These are phyloP conservation scores for Bremia lactucae DNA, from an alignment of 352 stramenopile species.

Conservation along the genomic window DNA sequence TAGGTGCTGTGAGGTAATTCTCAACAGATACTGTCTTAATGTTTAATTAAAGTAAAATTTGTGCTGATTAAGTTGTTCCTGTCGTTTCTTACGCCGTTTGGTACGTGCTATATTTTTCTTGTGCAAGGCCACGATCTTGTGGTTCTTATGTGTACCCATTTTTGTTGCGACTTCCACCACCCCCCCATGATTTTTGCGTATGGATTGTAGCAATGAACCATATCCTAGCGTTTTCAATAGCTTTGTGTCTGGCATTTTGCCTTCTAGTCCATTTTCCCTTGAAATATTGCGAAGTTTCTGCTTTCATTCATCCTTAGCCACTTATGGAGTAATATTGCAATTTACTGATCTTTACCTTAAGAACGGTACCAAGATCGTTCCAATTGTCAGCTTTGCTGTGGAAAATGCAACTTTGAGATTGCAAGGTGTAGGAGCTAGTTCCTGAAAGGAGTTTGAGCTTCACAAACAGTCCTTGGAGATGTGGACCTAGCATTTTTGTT, in stretches of 20 bases:
- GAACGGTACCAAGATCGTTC: slow-evolving; percentile 48
- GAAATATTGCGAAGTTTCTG: slow-evolving; percentile 60
- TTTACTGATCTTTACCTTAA: slow-evolving; percentile 33
- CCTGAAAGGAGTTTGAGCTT: slow-evolving; percentile 1
- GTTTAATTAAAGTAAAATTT: slow-evolving; percentile 78
- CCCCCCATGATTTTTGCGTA: slow-evolving; percentile 77
- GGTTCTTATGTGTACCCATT: slow-evolving; percentile 31
- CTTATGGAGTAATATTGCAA: neutral
- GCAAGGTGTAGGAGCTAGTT: neutral
- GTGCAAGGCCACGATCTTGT: slow-evolving; percentile 40
- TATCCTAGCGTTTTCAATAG: slow-evolving; percentile 60
- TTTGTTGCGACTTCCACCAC: slow-evolving; percentile 50
- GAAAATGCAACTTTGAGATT: slow-evolving; percentile 4
- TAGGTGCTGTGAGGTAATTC: neutral
- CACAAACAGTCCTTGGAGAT: slow-evolving; percentile 5
- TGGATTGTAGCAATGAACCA: slow-evolving; percentile 46
- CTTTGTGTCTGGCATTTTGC: slow-evolving; percentile 52
- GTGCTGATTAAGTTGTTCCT: slow-evolving; percentile 42
- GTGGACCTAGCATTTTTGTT: slow-evolving; percentile 12
- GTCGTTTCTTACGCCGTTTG: slow-evolving; percentile 55
- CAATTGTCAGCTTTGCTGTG: slow-evolving; percentile 22
- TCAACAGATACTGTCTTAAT: slow-evolving; percentile 15
- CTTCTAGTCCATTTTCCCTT: slow-evolving; percentile 28
- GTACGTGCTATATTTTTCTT: slow-evolving; percentile 53
- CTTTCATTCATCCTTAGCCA: neutral